Evolutionary conservation across 2,329 filamentous ascomycete genomes (phyloP), one percentile per base, ranked within the genome.

Genomic region (Xylariaceae sp.): DNA sequence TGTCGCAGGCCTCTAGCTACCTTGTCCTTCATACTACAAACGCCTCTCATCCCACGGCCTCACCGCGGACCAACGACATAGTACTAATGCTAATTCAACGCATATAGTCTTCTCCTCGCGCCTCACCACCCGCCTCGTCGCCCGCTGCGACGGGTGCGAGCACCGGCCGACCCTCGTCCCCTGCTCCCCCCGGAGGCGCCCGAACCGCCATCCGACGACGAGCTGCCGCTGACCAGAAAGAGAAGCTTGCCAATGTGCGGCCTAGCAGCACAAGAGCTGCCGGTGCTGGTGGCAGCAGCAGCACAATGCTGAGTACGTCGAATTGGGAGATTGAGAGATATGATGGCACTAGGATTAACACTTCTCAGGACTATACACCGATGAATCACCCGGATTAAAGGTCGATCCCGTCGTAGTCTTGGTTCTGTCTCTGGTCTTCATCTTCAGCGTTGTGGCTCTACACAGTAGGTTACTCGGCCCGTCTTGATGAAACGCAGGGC

Each of bases 391-490:
- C 55, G 94, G 94, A 59, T 80, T 99, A 67, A 96, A 96, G 80
- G 94, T 99, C 62, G 94, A 99, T 73, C 94, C 94, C 19, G 94
- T 99, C 56, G 92, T 99, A 62, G 92, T 99, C 61, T 82, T 99
- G 69, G 94, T 96, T 64, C 81, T 99, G 65, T 95, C 90, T 68
- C 84, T 99, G 67, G 94, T 95, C 59, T 99, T 99, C 76, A 99
- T 99, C 75, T 96, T 99, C 79, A 94, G 88, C 69, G 94, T 99
- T 70, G 94, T 99, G 68, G 92, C 91, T 65, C 81, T 99, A 70
- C 94, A 99, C 78, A 91, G 94, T 97, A 85, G 66, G 89, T 80
- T 47, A n/a, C 21, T 36, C 15, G 2, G 5, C 8, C 34, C 39
- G 13, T 9, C 10, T 42, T 47, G 43, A 62, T 67, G 53, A 67